These are phyloP conservation scores for Vigna unguiculata DNA, from an alignment of 306 rosid species.

Conservation along the genomic window DNA sequence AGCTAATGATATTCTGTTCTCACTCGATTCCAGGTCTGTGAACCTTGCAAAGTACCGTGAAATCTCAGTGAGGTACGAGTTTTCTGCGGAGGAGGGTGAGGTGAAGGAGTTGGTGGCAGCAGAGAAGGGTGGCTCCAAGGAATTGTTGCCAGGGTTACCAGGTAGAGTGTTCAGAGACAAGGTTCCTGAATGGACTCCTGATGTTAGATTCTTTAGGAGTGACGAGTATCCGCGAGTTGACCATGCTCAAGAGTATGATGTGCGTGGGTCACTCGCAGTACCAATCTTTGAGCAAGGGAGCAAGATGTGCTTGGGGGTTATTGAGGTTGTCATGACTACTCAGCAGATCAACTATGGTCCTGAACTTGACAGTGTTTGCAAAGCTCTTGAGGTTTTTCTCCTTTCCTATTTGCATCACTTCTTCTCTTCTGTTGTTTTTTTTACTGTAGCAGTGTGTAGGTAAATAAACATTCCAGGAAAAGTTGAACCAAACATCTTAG, in stretches of 20 bases:
- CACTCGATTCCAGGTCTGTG: constrained; percentile 55
- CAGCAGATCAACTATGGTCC: constrained; percentile 69
- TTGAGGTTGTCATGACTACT: constrained; percentile 86
- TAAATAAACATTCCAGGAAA: not conserved
- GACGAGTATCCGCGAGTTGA: constrained; percentile 81
- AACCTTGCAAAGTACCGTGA: constrained; percentile 74
- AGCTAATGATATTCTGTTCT: constrained; percentile 69
- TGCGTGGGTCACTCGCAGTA: constrained; percentile 85
- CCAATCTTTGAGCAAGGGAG: constrained; percentile 86
- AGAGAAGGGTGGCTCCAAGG: constrained; percentile 46
- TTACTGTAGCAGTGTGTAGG: not conserved
- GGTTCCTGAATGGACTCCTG: constrained; percentile 99
- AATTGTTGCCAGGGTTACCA: constrained; percentile 69
- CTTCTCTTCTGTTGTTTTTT: constrained; percentile 27
- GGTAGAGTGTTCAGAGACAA: constrained; percentile 77
- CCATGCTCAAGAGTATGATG: constrained; percentile 75
- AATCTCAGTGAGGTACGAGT: constrained; percentile 63
- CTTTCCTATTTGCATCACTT: constrained; percentile 29
- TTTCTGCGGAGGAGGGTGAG: constrained; percentile 69
- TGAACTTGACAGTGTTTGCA: constrained; percentile 80
- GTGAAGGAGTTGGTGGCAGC: constrained; percentile 49
- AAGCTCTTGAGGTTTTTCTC: constrained; percentile 89
- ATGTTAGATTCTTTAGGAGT: constrained; percentile 76
- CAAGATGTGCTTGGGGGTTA: constrained; percentile 82
- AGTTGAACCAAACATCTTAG: constrained; percentile 38